Percentiles rank a stretch among this genome's conserved stretches.
Conservation (phyloP, 2,329 filamentous ascomycete genomes). For the Laburnicola sp. region DNA sequence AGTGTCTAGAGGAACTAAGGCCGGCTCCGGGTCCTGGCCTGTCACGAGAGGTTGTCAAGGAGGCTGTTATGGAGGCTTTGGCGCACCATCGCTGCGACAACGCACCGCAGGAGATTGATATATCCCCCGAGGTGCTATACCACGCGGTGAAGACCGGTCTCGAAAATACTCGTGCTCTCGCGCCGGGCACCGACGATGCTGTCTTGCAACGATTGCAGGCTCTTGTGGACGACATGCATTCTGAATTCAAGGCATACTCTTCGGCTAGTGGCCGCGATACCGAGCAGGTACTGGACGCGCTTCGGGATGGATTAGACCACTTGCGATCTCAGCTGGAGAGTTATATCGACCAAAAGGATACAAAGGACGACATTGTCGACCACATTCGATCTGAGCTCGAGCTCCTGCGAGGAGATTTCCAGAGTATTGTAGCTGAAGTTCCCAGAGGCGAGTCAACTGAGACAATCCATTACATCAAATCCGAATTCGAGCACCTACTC, state of each 20-base stretch:
- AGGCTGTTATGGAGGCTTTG: conserved; percentile 63
- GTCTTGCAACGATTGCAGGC: conserved; percentile 63
- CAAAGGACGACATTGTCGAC: conserved; percentile 82
- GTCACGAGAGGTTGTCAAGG: conserved; percentile 59
- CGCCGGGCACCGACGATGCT: conserved; percentile 60
- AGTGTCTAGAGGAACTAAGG: conserved; percentile 84
- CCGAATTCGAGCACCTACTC: conserved; percentile 65
- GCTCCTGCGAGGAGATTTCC: conserved; percentile 63
- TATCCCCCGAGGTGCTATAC: conserved; percentile 57
- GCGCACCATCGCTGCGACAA: conserved; percentile 48
- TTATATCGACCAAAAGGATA: conserved; percentile 73
- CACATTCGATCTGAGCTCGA: conserved; percentile 68
- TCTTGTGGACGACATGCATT: conserved; percentile 63
- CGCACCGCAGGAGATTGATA: conserved; percentile 52
- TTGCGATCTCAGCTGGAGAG: conserved; percentile 78
- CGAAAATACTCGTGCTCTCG: conserved; percentile 56
- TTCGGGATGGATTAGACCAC: conserved; percentile 83
- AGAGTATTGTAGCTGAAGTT: conserved; percentile 54
- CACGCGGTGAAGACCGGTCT: conserved; percentile 61
- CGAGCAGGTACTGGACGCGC: conserved; percentile 83
- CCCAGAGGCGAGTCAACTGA: conserved; percentile 51
- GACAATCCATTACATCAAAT: conserved; percentile 55
- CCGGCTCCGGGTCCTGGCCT: conserved; percentile 49
- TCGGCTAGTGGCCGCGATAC: conserved; percentile 78
- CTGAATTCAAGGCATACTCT: conserved; percentile 75